Conservation (phyloP, 768 basidiomycete species). For the Psilocybe azurescens region DNA sequence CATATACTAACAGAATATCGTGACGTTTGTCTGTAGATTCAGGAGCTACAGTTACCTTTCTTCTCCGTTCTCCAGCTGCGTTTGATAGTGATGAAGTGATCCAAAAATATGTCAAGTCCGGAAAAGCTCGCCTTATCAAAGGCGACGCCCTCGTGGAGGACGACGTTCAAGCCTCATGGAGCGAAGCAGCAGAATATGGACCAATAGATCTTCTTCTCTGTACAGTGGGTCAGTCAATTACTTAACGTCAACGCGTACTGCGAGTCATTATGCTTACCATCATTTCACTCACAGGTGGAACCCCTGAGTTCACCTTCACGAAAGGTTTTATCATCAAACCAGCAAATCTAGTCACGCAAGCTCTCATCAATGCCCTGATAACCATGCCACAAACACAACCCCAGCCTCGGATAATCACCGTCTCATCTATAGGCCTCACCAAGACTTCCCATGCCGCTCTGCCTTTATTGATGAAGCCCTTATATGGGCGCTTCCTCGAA, state of each 20-base stretch:
- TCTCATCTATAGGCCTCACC: slow-evolving; percentile 60
- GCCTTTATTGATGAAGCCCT: slow-evolving; percentile 50
- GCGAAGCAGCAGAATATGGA: slow-evolving; percentile 39
- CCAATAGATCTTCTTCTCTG: slow-evolving; percentile 62
- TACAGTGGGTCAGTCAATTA: slow-evolving; percentile 51
- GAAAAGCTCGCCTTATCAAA: slow-evolving; percentile 57
- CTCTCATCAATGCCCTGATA: slow-evolving; percentile 58
- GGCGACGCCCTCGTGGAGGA: slow-evolving; percentile 63
- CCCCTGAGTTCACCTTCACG: slow-evolving; percentile 45
- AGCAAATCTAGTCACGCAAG: slow-evolving; percentile 62
- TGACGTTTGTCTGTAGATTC: slow-evolving; percentile 40
- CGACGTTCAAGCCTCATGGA: slow-evolving; percentile 60
- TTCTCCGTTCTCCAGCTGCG: slow-evolving; percentile 54
- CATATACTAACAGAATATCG: background rate
- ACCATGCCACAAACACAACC: slow-evolving; percentile 50
- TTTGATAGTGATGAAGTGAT: slow-evolving; percentile 62
- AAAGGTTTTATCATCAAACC: slow-evolving; percentile 57
- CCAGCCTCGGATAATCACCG: slow-evolving; percentile 54
- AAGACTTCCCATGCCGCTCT: slow-evolving; percentile 46
- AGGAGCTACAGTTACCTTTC: slow-evolving; percentile 67
- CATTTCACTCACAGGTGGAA: slow-evolving; percentile 43
- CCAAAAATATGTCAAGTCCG: slow-evolving; percentile 53
- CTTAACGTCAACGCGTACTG: background rate
- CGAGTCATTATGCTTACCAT: background rate
- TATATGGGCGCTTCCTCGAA: slow-evolving; percentile 53